Evolutionary conservation across 2,329 filamentous ascomycete genomes (phyloP).

Genomic region (Allantophomopsis lycopodina): DNA sequence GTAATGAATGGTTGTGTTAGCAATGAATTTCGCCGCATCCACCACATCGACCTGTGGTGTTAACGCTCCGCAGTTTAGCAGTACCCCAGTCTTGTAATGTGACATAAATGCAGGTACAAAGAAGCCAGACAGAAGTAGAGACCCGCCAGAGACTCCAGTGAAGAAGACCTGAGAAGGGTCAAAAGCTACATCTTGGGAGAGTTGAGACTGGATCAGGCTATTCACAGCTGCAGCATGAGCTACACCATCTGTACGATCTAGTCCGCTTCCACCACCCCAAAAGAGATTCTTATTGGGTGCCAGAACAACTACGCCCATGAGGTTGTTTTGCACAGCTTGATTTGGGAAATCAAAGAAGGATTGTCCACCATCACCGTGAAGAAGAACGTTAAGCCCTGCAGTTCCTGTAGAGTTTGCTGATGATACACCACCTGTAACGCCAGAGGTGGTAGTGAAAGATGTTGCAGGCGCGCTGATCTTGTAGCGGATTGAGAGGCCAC

Average conservation of each 20-base stretch:
- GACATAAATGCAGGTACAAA: constrained; percentile 35
- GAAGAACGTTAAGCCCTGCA: constrained; percentile 39
- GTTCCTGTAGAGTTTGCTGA: constrained; percentile 18
- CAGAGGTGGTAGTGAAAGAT: constrained; percentile 34
- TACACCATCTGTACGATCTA: constrained; percentile 38
- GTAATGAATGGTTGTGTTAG: constrained; percentile 37
- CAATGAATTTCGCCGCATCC: constrained; percentile 25
- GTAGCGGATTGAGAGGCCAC: constrained; percentile 38
- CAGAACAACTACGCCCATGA: constrained; percentile 64
- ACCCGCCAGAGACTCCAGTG: constrained; percentile 41
- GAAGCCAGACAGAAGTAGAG: constrained; percentile 38
- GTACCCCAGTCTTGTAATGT: constrained; percentile 26
- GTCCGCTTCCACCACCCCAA: constrained; percentile 40
- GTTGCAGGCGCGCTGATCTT: constrained; percentile 38
- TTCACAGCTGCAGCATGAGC: constrained; percentile 40
- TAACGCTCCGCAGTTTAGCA: constrained; percentile 41
- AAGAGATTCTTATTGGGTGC: constrained; percentile 39
- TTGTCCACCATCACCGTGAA: constrained; percentile 45
- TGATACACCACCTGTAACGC: constrained; percentile 28
- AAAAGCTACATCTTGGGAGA: constrained; percentile 39
- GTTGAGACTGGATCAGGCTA: constrained; percentile 31
- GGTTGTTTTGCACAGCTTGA: constrained; percentile 61
- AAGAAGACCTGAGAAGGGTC: constrained; percentile 37
- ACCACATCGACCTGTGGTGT: constrained; percentile 36
- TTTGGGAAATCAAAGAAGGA: constrained; percentile 67